phyloP scores from a whole-genome alignment of 768 basidiomycete species.

The Serendipita vermifera region DNA sequence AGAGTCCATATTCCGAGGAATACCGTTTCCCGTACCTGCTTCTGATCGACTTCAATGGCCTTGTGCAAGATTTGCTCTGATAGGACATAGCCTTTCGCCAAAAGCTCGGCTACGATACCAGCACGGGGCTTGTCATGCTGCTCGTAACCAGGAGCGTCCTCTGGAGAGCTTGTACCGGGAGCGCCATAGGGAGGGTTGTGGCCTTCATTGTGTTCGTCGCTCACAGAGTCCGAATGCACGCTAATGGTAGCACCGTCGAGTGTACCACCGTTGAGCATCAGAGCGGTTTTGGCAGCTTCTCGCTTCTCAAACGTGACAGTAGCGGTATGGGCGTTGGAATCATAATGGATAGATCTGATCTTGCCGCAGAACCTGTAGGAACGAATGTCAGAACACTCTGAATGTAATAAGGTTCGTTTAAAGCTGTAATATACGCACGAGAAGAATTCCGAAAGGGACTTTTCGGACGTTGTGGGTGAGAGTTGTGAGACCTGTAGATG shows the following conservation, averaged over 20 bases:
- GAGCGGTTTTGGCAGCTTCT: slow-evolving; percentile 70
- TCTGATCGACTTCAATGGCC: slow-evolving; percentile 61
- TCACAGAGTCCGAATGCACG: slow-evolving; percentile 57
- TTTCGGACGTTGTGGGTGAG: slow-evolving; percentile 47
- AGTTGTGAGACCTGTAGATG: slow-evolving; percentile 56
- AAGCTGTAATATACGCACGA: slow-evolving; percentile 35
- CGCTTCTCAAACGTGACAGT: slow-evolving; percentile 72
- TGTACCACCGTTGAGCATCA: slow-evolving; percentile 69
- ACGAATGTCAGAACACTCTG: not conserved
- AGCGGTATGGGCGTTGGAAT: slow-evolving; percentile 37
- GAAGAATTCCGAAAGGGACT: slow-evolving; percentile 68
- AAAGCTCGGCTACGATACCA: slow-evolving; percentile 84
- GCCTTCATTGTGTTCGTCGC: slow-evolving; percentile 35
- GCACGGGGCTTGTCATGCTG: slow-evolving; percentile 89
- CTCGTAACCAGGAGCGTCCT: slow-evolving; percentile 32
- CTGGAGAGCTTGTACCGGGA: slow-evolving; percentile 7
- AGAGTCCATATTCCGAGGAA: not conserved
- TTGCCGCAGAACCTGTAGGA: slow-evolving; percentile 71
- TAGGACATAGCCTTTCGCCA: slow-evolving; percentile 78
- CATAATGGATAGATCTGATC: slow-evolving; percentile 51
- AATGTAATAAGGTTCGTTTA: slow-evolving; percentile 10
- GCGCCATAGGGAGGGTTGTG: not conserved
- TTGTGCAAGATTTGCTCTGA: slow-evolving; percentile 64
- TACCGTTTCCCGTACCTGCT: not conserved
- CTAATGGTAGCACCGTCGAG: slow-evolving; percentile 58